These are phyloP conservation scores for Fusarium staphyleae DNA, from an alignment of 2,329 filamentous ascomycete species.

Conservation along the genomic window DNA sequence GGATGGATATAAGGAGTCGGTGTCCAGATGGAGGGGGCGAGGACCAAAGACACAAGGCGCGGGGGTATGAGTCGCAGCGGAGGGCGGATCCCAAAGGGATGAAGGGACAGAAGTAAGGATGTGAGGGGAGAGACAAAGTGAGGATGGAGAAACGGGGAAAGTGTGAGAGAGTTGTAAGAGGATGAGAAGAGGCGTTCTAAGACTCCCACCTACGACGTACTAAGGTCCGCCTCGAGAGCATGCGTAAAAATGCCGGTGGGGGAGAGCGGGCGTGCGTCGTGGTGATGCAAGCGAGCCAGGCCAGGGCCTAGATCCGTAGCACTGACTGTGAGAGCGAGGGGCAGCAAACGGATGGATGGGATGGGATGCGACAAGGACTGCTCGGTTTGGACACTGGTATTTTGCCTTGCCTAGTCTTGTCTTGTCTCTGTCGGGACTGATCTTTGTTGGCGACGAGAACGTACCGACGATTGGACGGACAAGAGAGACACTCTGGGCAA, in stretches of 20 bases:
- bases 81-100: slow-evolving; percentile 28
- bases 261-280: slow-evolving; percentile 39
- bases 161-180: slow-evolving; percentile 35
- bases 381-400: neutral
- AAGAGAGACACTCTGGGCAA: neutral
- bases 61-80: slow-evolving; percentile 20
- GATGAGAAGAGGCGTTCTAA: slow-evolving; percentile 38
- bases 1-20: slow-evolving; percentile 35
- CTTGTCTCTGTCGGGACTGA: neutral
- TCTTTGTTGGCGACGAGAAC: neutral
- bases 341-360: slow-evolving; percentile 9
- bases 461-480: neutral
- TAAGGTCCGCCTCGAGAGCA: slow-evolving; percentile 33
- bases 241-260: slow-evolving; percentile 41
- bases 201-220: slow-evolving; percentile 27
- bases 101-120: slow-evolving; percentile 32
- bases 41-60: slow-evolving; percentile 4
- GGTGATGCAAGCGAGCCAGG: slow-evolving; percentile 44
- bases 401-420: slow-evolving; percentile 1
- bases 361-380: neutral
- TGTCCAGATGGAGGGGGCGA: slow-evolving; percentile 22
- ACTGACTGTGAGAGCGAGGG: slow-evolving; percentile 32
- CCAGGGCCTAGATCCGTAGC: slow-evolving; percentile 42
- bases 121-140: slow-evolving; percentile 22
- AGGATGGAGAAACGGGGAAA: slow-evolving; percentile 24